A percentile compares a stretch with the other conserved stretches of the same genome.
These are phyloP conservation scores for Boletus smithii DNA, from an alignment of 1,284 basidiomycete species.

Conservation along the genomic window DNA sequence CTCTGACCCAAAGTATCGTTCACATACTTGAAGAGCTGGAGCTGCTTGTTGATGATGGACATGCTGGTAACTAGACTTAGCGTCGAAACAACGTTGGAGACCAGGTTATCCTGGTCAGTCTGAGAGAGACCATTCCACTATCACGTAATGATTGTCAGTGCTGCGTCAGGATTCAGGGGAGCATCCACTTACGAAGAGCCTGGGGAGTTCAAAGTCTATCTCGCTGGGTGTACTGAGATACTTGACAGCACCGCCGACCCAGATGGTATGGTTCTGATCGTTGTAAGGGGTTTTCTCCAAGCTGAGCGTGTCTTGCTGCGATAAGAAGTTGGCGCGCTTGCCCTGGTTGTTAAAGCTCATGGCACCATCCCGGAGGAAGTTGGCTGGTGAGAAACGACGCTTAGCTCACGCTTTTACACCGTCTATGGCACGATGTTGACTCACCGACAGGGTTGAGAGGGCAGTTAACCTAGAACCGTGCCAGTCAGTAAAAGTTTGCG, in stretches of 20 bases:
- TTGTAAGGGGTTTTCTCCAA: slow-evolving; percentile 21
- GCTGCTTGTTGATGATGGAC: slow-evolving; percentile 16
- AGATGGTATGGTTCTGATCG: slow-evolving; percentile 26
- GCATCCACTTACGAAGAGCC: slow-evolving; percentile 19
- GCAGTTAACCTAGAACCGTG: slow-evolving; percentile 12
- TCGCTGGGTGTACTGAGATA: slow-evolving; percentile 23
- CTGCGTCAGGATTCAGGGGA: neutral
- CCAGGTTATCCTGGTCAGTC: slow-evolving; percentile 18
- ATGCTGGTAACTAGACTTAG: slow-evolving; percentile 14
- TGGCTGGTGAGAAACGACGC: slow-evolving; percentile 5
- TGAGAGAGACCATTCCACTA: slow-evolving; percentile 22
- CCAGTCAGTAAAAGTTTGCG: neutral
- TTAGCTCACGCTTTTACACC: neutral
- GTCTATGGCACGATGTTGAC: neutral
- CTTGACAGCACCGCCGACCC: slow-evolving; percentile 24
- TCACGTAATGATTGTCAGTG: neutral
- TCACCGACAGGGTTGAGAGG: slow-evolving; percentile 22
- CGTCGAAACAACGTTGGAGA: slow-evolving; percentile 19
- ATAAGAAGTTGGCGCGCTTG: slow-evolving; percentile 23
- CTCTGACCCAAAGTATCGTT: slow-evolving; percentile 21
- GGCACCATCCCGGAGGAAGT: slow-evolving; percentile 21
- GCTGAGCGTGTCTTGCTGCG: slow-evolving; percentile 19
- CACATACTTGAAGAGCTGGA: slow-evolving; percentile 23
- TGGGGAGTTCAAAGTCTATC: slow-evolving; percentile 25
- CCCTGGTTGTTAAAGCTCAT: slow-evolving; percentile 24